Percentiles rank a stretch among this genome's conserved stretches.
phyloP scores from a whole-genome alignment of 805 yeast genomes.

The Metschnikowia hibisci region DNA sequence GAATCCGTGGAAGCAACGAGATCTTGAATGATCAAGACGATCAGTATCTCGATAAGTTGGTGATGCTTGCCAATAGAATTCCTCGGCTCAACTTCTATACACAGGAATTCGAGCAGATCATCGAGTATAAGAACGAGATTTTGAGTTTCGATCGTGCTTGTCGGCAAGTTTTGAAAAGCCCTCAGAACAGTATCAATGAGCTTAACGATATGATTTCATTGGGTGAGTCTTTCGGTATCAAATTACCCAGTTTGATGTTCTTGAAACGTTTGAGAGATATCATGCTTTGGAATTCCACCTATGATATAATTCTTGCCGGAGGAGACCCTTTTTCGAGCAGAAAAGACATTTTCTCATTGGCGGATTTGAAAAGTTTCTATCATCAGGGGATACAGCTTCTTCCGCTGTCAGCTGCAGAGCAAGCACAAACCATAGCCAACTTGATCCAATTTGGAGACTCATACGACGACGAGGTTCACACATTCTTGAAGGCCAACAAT shows the following conservation, averaged over 20 bases:
- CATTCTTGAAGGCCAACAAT: slow-evolving; percentile 18
- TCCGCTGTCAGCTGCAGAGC: slow-evolving; percentile 31
- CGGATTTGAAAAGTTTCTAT: slow-evolving; percentile 26
- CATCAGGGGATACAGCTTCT: slow-evolving; percentile 27
- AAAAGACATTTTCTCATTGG: slow-evolving; percentile 32
- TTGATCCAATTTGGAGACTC: slow-evolving; percentile 25
- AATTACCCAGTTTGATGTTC: slow-evolving; percentile 43
- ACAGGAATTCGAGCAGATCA: slow-evolving; percentile 57
- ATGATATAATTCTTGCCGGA: slow-evolving; percentile 32
- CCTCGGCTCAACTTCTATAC: slow-evolving; percentile 48
- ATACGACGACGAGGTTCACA: slow-evolving; percentile 19
- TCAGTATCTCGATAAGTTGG: slow-evolving; percentile 9
- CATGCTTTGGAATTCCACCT: slow-evolving; percentile 31
- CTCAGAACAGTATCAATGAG: slow-evolving; percentile 37
- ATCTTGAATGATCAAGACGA: slow-evolving; percentile 22
- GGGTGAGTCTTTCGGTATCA: slow-evolving; percentile 60
- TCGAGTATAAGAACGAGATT: slow-evolving; percentile 51
- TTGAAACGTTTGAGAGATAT: slow-evolving; percentile 34
- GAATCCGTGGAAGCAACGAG: slow-evolving; percentile 34
- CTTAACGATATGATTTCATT: slow-evolving; percentile 50
- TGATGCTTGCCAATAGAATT: slow-evolving; percentile 32
- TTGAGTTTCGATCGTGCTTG: slow-evolving; percentile 48
- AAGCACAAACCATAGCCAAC: slow-evolving; percentile 21
- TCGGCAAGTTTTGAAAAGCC: slow-evolving; percentile 32
- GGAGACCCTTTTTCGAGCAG: slow-evolving; percentile 38